Base-by-base conservation (phyloP, 2,329 filamentous ascomycete genomes). In the Claviceps sp. region DNA sequence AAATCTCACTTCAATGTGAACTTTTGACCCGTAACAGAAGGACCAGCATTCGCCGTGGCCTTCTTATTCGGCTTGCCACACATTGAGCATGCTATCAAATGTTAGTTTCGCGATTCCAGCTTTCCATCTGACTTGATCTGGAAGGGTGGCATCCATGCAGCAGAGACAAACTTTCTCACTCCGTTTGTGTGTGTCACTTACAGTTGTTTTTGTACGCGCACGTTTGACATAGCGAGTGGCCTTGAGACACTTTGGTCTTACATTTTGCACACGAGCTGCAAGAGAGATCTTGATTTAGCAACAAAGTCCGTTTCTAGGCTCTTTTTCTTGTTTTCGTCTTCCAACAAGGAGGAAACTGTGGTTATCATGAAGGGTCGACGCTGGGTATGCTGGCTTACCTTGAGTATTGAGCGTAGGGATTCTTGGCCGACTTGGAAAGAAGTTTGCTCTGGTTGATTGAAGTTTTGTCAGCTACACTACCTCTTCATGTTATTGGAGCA, bases 351-450 rank as follows among this genome's bases (percentile, higher is more conserved):
- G 4, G 13, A 20, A 4, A 42, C 4, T 34, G 30, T 34, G 16
- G 22, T 43, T 14, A 24, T 43, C 41, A 24, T 22, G 2, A 16
- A 16, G 43, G 24, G 14, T 30, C n/a, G 14, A 30, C 20, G 24
- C 43, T 16, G 14, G 11, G 11, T 2, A 24, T 18, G 24, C 13
- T n/a, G 4, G n/a, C 56, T 13, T 40, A 59, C 60, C 58, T 62
- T 9, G 79, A 73, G 62, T 84, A 83, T 51, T 78, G 73, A 2
- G 79, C 79, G 58, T 82, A 84, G 0, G 81, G 81, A 56, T 84
- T 84, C 65, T 82, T 81, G 36, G 81, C 81, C 47, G 75, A 73
- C 57, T 81, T 78, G 53, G 79, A 83, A 36, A 83, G 67, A 4
- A 84, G 70, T 63, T 85, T 84, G 65, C 76, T 83, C 79, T 81